Evolutionary conservation across 129 eudicot genomes (phyloP), one percentile per base, ranked within the genome.

Genomic region (Oenanthe sinensis): DNA sequence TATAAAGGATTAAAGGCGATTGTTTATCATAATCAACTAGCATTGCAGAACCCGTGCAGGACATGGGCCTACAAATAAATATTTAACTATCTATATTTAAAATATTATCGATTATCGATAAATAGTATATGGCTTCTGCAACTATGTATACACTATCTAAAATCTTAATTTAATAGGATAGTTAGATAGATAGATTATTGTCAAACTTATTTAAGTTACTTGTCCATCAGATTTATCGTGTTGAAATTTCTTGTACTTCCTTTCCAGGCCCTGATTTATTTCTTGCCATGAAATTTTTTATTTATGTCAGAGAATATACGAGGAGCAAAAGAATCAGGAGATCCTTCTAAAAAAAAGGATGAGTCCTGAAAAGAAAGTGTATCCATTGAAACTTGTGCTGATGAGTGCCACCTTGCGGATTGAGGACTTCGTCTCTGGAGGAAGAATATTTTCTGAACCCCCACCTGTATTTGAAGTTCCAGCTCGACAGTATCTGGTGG

Each of bases 341-440:
- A 28, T 83, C 47, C 87, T 49, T 65, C 78, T 88, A 28, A 96
- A 94, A 79, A 83, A 79, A 67, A 83, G 43, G 36, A 82, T 87
- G 26, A 78, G 46, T 58, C 79, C 85, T 75, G 87, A 86, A 63
- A 81, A 83, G n/a, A 87, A 78, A 85, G 84, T 95, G 8, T 86
- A 81, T 71, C 97, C 96, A 6, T 81, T 95, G 81, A 90, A 92
- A 80, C 90, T 95, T 22, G 87, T 92, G 74, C 84, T 95, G 81
- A 95, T 95, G 99, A 95, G 97, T 88, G 99, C 99, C n/a, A 92
- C 99, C 46, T 58, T 95, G 78, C 84, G 91, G 63, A 94, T 87
- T 55, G 96, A 95, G 75, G 99, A 95, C 82, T 95, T 95, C 79
- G 84, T 84, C 40, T 85, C 92, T 39, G 84, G 81, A 39, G 79